These are phyloP conservation scores for Pseudomonodictys pantanalensis DNA, from an alignment of 495 filamentous ascomycete species.

Conservation along the genomic window DNA sequence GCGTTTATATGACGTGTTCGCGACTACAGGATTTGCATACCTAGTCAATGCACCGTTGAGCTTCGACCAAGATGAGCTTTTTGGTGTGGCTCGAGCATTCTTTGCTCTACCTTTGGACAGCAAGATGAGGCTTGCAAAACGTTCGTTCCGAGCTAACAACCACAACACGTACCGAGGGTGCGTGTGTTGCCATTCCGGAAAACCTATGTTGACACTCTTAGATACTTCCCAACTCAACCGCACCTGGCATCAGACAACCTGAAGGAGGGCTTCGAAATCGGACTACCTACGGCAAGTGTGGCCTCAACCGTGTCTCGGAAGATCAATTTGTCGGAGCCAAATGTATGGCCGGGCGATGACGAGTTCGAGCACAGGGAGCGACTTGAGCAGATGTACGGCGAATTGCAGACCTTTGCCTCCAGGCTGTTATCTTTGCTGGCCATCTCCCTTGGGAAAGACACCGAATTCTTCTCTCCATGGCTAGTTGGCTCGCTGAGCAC, in stretches of 20 bases:
- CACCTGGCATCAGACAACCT: conserved; percentile 41
- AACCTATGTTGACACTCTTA: background rate
- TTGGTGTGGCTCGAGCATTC: conserved; percentile 45
- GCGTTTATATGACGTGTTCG: conserved; percentile 44
- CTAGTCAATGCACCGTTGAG: conserved; percentile 44
- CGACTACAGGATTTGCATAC: conserved; percentile 50
- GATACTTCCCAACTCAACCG: conserved; percentile 46
- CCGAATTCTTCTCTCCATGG: conserved; percentile 44
- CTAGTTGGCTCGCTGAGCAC: conserved; percentile 46
- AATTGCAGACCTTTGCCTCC: conserved; percentile 45
- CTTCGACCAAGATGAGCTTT: conserved; percentile 45
- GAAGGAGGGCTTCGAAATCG: conserved; percentile 52
- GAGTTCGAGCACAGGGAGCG: conserved; percentile 21
- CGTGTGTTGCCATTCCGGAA: background rate
- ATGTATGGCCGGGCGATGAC: conserved; percentile 43
- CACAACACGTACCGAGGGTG: conserved; percentile 47
- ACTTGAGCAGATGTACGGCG: conserved; percentile 44
- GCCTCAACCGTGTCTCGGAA: conserved; percentile 4
- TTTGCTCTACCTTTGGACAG: conserved; percentile 39
- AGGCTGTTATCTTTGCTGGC: conserved; percentile 46
- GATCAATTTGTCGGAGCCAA: conserved; percentile 47
- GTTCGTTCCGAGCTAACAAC: conserved; percentile 42
- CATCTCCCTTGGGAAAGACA: conserved; percentile 41
- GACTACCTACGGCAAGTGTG: conserved; percentile 22
- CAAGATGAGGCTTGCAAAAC: conserved; percentile 48